A percentile compares a stretch with the other conserved stretches of the same genome.
These are phyloP conservation scores for Tephrocybe sp. DNA, from an alignment of 768 basidiomycete species.

Conservation along the genomic window DNA sequence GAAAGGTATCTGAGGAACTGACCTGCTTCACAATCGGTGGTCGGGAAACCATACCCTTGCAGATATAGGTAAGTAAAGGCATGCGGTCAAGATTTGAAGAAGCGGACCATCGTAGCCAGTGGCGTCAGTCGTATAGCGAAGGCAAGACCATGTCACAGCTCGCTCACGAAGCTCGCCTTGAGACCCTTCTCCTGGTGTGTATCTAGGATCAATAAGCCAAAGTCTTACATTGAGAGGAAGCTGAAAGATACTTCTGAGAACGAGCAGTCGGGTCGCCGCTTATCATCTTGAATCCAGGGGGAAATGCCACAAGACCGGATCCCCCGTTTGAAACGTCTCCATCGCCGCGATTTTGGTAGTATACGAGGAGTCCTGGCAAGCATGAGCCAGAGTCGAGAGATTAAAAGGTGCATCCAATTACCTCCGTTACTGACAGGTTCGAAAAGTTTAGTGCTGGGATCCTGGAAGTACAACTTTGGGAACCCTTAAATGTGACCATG, in stretches of 20 bases:
- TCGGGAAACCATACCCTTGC: constrained; percentile 36
- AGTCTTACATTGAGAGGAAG: neutral
- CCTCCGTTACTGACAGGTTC: constrained; percentile 38
- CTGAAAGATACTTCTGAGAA: constrained; percentile 26
- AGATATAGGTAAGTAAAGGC: neutral
- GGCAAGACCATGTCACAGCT: constrained; percentile 36
- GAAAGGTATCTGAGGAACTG: neutral
- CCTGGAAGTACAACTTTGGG: constrained; percentile 39
- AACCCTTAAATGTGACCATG: constrained; percentile 27
- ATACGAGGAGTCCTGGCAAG: constrained; percentile 32
- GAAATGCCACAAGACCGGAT: constrained; percentile 38
- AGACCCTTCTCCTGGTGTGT: constrained; percentile 28
- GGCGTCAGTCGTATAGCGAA: constrained; percentile 31
- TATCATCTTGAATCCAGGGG: constrained; percentile 40
- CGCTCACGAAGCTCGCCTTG: constrained; percentile 38
- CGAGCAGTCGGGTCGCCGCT: constrained; percentile 37
- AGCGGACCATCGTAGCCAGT: constrained; percentile 25
- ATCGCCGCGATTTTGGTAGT: constrained; percentile 40
- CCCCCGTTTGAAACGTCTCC: constrained; percentile 36
- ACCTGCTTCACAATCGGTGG: constrained; percentile 37
- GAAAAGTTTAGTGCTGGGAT: constrained; percentile 32
- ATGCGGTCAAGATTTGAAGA: neutral
- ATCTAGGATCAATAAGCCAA: constrained; percentile 17
- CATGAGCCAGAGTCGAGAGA: neutral
- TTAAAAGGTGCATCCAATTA: constrained; percentile 2